These are phyloP conservation scores for Xanthoconium purpureum DNA, from an alignment of 768 basidiomycete genomes.

Conservation along the genomic window DNA sequence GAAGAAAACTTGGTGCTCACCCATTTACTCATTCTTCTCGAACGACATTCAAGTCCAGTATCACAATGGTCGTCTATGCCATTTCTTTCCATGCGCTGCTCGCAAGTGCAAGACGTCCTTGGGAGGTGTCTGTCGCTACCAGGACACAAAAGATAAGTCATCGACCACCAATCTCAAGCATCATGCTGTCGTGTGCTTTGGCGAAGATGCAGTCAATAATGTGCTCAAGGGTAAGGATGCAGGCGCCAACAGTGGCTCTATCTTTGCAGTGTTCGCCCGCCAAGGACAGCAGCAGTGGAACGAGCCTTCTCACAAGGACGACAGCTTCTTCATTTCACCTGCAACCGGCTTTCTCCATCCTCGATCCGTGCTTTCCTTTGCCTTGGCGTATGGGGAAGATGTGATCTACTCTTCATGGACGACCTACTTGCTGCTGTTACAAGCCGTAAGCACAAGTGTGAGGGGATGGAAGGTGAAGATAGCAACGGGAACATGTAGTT, in stretches of 20 bases:
- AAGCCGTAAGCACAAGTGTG: not conserved
- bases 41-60: not conserved
- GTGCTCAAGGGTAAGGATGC: not conserved
- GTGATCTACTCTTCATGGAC: not conserved
- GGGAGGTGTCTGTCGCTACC: not conserved
- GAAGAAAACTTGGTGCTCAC: not conserved
- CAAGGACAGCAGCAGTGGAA: not conserved
- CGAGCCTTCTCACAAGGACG: not conserved
- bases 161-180: constrained; percentile 1
- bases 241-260: no score
- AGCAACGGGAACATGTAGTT: not conserved
- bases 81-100: not conserved
- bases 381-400: not conserved
- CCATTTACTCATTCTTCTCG: not conserved
- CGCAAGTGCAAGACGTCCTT: not conserved
- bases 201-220: not conserved
- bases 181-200: not conserved
- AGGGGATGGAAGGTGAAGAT: not conserved
- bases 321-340: not conserved
- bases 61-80: not conserved
- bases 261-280: no score
- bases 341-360: not conserved
- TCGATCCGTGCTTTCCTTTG: not conserved
- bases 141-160: not conserved
- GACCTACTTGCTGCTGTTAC: not conserved